Conservation (phyloP, 1,284 basidiomycete genomes). For the Sporisorium sorghi region DNA sequence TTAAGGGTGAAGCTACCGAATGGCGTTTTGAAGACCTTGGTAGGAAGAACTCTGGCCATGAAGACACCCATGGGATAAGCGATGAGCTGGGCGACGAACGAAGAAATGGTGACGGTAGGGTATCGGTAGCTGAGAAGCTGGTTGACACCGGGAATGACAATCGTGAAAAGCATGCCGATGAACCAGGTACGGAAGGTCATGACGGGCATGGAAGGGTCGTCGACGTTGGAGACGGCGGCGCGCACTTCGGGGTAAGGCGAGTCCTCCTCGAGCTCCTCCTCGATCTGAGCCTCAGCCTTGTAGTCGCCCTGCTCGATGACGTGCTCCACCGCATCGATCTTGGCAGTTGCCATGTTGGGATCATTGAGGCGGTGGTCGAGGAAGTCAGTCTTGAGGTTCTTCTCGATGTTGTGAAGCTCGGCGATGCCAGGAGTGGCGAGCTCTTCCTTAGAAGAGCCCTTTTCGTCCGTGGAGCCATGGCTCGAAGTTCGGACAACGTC, state of each 20-base stretch:
- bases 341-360: conserved; percentile 51
- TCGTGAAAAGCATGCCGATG: conserved; percentile 60
- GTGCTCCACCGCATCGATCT: conserved; percentile 50
- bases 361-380: conserved; percentile 55
- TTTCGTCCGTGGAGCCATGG: conserved; percentile 31
- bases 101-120: conserved; percentile 58
- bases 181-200: conserved; percentile 65
- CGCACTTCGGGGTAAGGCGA: conserved; percentile 66
- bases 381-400: conserved; percentile 43
- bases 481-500: conserved; percentile 28
- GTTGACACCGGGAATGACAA: conserved; percentile 63
- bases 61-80: conserved; percentile 57
- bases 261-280: conserved; percentile 59
- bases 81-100: conserved; percentile 58
- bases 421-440: conserved; percentile 12
- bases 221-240: conserved; percentile 64
- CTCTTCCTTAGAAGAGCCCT: conserved; percentile 47
- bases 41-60: conserved; percentile 55
- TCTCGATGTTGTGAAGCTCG: conserved; percentile 49
- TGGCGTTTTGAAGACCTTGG: conserved; percentile 48
- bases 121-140: conserved; percentile 62
- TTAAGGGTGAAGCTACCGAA: conserved; percentile 58
- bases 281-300: conserved; percentile 52
- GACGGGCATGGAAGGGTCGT: conserved; percentile 64
- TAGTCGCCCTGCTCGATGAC: conserved; percentile 57